Evolutionary conservation across 352 stramenopile species (phyloP), one percentile per base, ranked within the genome.

Genomic region (Phytophthora meadii): DNA sequence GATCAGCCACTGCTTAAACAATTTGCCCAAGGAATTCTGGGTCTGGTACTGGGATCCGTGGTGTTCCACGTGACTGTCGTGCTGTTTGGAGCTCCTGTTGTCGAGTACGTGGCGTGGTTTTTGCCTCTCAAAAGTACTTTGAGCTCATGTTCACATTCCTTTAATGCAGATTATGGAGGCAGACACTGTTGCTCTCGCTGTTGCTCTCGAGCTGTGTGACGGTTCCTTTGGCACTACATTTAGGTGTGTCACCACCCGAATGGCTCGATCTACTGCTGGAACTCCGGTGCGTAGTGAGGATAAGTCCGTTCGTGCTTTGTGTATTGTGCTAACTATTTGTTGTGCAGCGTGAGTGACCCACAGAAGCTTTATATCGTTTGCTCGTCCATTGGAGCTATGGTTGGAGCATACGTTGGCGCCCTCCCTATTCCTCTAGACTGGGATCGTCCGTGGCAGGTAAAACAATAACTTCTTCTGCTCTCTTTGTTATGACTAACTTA

Each of bases 381-480:
- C 41, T 82, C 85, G 11, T 72, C 67, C 4, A 76, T 93, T 30
- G 85, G 85, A 27, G 75, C 82, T 11, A 74, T 77, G 14, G 42
- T 94, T 4, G 88, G 88, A 41, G 75, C 79, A 0, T 96, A 94
- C 52, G 15, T 92, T 22, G 88, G 88, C 22, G 86, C 87, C 22
- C 51, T 96, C 9, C 83, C 88, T 40, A 92, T 96, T 65, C 88
- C 88, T 2, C 59, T 96, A 6, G 88, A 96, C 52, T 96, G 88
- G 88, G 88, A 96, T 75, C 87, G 87, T 28, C 88, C 88, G 30
- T 96, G 87, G 88, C 88, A 96, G 82, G 84, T 92, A 73, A 45
- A 65, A n/a, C 1, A 39, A 22, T 7, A 39, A 27, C 7, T 8
- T 45, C 4, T 49, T 24, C 24, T 8, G 22, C 22, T 54, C 19